phyloP scores from a whole-genome alignment of 352 stramenopile species.

The Elongisporangium prolatum region DNA sequence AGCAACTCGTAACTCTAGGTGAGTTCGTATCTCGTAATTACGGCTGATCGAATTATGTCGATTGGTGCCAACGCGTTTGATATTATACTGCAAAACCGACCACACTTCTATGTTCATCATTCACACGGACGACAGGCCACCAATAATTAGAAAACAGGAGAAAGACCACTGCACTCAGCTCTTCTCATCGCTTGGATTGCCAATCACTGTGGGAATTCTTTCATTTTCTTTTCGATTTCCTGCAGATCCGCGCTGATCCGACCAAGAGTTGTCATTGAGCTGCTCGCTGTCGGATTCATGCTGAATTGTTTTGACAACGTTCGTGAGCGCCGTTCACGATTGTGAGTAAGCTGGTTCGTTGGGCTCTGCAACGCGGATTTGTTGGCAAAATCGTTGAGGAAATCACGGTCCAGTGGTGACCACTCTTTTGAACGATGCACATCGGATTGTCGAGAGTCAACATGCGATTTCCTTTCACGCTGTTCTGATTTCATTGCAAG shows the following conservation, averaged over 20 bases:
- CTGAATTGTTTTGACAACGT: slow-evolving; percentile 13
- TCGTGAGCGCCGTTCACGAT: slow-evolving; percentile 15
- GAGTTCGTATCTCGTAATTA: background rate
- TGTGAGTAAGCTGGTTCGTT: slow-evolving; percentile 20
- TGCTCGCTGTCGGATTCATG: slow-evolving; percentile 32
- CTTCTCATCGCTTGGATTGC: background rate
- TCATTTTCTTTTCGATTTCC: slow-evolving; percentile 67
- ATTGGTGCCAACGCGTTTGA: background rate
- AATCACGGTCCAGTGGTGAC: slow-evolving; percentile 8
- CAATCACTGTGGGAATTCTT: slow-evolving; percentile 23
- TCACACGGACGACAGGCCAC: background rate
- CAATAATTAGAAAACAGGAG: background rate
- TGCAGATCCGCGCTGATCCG: slow-evolving; percentile 62
- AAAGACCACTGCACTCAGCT: background rate
- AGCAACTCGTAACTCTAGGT: background rate
- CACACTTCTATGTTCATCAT: background rate
- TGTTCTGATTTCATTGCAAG: slow-evolving; percentile 10
- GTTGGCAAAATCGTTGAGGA: slow-evolving; percentile 14
- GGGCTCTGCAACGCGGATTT: slow-evolving; percentile 27
- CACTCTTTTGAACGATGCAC: slow-evolving; percentile 11
- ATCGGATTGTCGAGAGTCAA: slow-evolving; percentile 16
- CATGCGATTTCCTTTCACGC: slow-evolving; percentile 21
- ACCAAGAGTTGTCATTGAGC: slow-evolving; percentile 48
- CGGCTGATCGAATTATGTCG: background rate
- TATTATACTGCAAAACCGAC: background rate